Evolutionary conservation across 331 rosid species (phyloP).

Genomic region (Acacia pycnantha): DNA sequence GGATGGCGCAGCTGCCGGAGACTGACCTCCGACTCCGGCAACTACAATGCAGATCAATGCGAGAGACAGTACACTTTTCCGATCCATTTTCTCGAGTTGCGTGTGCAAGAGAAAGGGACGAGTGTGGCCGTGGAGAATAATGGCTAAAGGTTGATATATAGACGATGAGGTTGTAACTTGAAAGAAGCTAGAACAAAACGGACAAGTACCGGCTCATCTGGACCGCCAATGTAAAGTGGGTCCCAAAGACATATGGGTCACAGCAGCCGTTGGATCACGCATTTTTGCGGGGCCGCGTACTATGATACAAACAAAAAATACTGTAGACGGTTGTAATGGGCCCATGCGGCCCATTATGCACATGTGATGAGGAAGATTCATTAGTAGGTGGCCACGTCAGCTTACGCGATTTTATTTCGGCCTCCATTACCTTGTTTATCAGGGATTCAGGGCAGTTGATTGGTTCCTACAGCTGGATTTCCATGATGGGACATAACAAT

Average conservation of each 20-base stretch:
- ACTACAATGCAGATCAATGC: slow-evolving; percentile 73
- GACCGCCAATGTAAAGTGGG: slow-evolving; percentile 28
- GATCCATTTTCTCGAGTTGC: slow-evolving; percentile 45
- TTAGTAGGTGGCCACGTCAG: neutral
- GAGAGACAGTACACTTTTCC: slow-evolving; percentile 45
- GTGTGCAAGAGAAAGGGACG: slow-evolving; percentile 16
- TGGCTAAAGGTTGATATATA: slow-evolving; percentile 38
- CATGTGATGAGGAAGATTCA: slow-evolving; percentile 30
- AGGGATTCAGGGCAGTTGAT: slow-evolving; percentile 49
- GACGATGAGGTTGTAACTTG: neutral
- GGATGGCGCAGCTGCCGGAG: slow-evolving; percentile 66
- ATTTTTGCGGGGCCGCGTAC: neutral
- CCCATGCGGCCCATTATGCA: slow-evolving; percentile 32
- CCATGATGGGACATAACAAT: neutral
- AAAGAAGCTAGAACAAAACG: slow-evolving; percentile 10
- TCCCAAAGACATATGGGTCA: slow-evolving; percentile 37
- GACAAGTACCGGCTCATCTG: slow-evolving; percentile 32
- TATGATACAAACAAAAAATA: slow-evolving; percentile 18
- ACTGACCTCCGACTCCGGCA: slow-evolving; percentile 79
- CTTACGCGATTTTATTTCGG: neutral
- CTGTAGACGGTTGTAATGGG: slow-evolving; percentile 36
- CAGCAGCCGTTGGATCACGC: slow-evolving; percentile 56
- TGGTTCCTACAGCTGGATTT: slow-evolving; percentile 47
- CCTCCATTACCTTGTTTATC: neutral
- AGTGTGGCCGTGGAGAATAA: neutral